phyloP scores from a whole-genome alignment of 768 basidiomycete species.

The Hydnomerulius pinastri region DNA sequence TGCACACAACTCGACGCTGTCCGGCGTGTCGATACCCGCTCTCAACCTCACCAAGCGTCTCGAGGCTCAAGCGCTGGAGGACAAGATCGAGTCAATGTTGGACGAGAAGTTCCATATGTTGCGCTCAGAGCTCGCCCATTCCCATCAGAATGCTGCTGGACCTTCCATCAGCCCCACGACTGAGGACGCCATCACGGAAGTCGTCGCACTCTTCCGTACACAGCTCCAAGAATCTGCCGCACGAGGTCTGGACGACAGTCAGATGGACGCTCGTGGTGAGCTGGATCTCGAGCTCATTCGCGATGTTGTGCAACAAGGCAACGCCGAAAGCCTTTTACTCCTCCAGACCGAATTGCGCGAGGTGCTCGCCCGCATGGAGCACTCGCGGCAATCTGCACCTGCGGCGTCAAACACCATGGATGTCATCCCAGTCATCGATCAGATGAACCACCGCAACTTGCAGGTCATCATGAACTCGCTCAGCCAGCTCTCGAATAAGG shows the following conservation, averaged over 20 bases:
- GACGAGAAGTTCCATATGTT: constrained; percentile 68
- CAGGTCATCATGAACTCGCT: constrained; percentile 63
- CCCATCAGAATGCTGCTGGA: constrained; percentile 21
- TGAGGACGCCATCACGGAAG: constrained; percentile 64
- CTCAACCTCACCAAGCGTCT: constrained; percentile 57
- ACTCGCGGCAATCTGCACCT: constrained; percentile 16
- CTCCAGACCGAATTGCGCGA: constrained; percentile 63
- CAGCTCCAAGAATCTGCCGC: constrained; percentile 66
- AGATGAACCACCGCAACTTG: constrained; percentile 56
- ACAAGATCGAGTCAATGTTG: constrained; percentile 60
- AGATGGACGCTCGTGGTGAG: constrained; percentile 73
- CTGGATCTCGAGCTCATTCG: constrained; percentile 77
- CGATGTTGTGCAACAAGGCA: constrained; percentile 66
- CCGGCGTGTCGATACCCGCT: constrained; percentile 45
- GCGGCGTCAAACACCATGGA: constrained; percentile 27
- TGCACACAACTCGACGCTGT: constrained; percentile 44
- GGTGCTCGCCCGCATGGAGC: constrained; percentile 46
- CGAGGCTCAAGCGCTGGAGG: constrained; percentile 61
- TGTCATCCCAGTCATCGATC: constrained; percentile 53
- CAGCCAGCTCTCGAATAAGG: constrained; percentile 42
- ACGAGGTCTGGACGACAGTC: constrained; percentile 58
- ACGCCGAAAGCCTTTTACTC: constrained; percentile 56
- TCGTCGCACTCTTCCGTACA: constrained; percentile 65
- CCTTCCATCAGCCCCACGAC: constrained; percentile 45
- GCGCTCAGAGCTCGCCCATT: constrained; percentile 40